Conservation (phyloP, 1,284 basidiomycete genomes). For the Salmacisia buchloeana region DNA sequence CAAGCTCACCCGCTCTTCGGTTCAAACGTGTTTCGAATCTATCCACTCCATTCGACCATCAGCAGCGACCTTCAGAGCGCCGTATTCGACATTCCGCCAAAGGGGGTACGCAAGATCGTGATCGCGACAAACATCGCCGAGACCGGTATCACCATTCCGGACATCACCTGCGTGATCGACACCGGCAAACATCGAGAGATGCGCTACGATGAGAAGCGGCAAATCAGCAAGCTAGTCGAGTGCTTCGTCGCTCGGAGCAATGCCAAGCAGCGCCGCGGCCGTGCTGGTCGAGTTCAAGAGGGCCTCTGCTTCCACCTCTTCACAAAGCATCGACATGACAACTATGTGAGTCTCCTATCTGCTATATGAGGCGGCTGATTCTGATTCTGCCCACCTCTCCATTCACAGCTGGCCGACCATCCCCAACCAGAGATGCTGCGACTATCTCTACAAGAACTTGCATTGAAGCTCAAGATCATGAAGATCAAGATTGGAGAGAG, state of each 20-base stretch:
- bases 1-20: constrained; percentile 72
- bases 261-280: constrained; percentile 82
- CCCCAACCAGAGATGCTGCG: constrained; percentile 94
- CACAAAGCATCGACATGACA: constrained; percentile 80
- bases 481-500: constrained; percentile 72
- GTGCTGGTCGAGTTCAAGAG: constrained; percentile 84
- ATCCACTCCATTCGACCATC: constrained; percentile 79
- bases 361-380: neutral
- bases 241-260: constrained; percentile 90
- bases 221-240: constrained; percentile 86
- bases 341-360: constrained; percentile 46
- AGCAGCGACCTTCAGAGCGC: constrained; percentile 71
- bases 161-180: constrained; percentile 96
- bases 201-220: constrained; percentile 89
- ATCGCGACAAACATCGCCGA: constrained; percentile 71
- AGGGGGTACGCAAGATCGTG: constrained; percentile 80
- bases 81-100: constrained; percentile 80
- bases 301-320: constrained; percentile 95
- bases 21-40: constrained; percentile 66
- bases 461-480: constrained; percentile 94
- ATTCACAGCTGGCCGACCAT: constrained; percentile 74
- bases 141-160: constrained; percentile 95
- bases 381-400: neutral
- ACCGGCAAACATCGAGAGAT: constrained; percentile 71
- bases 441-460: constrained; percentile 86